A percentile compares a stretch with the other conserved stretches of the same genome.
phyloP scores from a whole-genome alignment of 192 early-diverging fungal genomes.

The Coemansia guatemalensis region DNA sequence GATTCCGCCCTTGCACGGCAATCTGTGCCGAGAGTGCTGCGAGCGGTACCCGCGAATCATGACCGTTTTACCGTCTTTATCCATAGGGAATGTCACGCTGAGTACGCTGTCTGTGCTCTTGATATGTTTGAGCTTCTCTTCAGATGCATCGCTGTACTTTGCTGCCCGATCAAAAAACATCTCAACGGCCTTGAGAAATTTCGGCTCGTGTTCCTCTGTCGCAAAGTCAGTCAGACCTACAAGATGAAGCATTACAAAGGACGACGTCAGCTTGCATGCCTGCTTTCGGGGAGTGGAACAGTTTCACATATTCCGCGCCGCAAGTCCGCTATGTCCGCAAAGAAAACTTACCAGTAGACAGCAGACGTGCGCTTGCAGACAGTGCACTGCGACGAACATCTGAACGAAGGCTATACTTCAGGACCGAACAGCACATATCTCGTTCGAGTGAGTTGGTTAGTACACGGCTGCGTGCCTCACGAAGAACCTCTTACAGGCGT shows the following conservation, averaged over 20 bases:
- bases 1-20: constrained; percentile 82
- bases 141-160: constrained; percentile 58
- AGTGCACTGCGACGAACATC: constrained; percentile 1
- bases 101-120: constrained; percentile 70
- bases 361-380: constrained; percentile 7
- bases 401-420: constrained; percentile 5
- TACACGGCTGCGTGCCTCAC: neutral
- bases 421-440: neutral
- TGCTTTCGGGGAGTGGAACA: neutral
- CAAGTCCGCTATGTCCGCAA: neutral
- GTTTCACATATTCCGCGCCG: neutral
- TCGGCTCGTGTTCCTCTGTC: constrained; percentile 65
- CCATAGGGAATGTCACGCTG: constrained; percentile 77
- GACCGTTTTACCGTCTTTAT: constrained; percentile 64
- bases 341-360: constrained; percentile 14
- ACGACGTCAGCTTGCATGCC: neutral
- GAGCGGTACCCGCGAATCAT: constrained; percentile 79
- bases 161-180: constrained; percentile 74
- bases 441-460: neutral
- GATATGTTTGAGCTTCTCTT: constrained; percentile 65
- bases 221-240: constrained; percentile 44
- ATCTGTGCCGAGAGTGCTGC: constrained; percentile 79
- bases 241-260: neutral
- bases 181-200: constrained; percentile 71
- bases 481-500: neutral